Evolutionary conservation across 2,329 filamentous ascomycete species (phyloP).

Genomic region (Escovopsis sp.): DNA sequence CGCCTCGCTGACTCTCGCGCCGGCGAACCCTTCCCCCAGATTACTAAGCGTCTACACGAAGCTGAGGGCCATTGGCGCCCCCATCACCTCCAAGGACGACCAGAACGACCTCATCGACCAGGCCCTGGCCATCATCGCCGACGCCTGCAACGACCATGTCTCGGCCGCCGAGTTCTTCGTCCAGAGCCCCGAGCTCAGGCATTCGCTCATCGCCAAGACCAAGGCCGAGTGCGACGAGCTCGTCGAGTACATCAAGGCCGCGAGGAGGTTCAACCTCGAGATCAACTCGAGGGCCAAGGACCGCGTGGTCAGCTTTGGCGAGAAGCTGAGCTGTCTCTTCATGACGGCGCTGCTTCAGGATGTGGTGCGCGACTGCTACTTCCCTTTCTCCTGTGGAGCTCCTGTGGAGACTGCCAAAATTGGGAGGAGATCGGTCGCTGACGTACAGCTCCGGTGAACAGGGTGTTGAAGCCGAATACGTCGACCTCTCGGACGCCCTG

Average conservation of each 20-base stretch:
- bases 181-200: constrained; percentile 37
- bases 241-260: constrained; percentile 53
- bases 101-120: constrained; percentile 41
- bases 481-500: constrained; percentile 75
- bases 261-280: constrained; percentile 53
- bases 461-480: constrained; percentile 73
- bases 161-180: constrained; percentile 52
- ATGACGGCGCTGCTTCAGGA: constrained; percentile 77
- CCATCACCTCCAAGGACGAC: constrained; percentile 34
- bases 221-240: constrained; percentile 68
- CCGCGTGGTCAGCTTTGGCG: constrained; percentile 84
- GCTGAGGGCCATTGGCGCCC: constrained; percentile 36
- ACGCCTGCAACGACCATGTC: constrained; percentile 72
- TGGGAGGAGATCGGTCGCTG: neutral
- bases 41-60: constrained; percentile 45
- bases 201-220: constrained; percentile 49
- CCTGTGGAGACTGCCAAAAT: too few relatives aligned
- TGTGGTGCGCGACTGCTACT: constrained; percentile 26
- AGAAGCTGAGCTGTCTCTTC: constrained; percentile 87
- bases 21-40: constrained; percentile 19
- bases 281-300: constrained; percentile 68
- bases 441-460: constrained; percentile 22
- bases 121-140: constrained; percentile 61
- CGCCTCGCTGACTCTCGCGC: neutral
- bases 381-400: neutral